Base-by-base conservation (phyloP, 2,329 filamentous ascomycete genomes). In the Annulohypoxylon truncatum region DNA sequence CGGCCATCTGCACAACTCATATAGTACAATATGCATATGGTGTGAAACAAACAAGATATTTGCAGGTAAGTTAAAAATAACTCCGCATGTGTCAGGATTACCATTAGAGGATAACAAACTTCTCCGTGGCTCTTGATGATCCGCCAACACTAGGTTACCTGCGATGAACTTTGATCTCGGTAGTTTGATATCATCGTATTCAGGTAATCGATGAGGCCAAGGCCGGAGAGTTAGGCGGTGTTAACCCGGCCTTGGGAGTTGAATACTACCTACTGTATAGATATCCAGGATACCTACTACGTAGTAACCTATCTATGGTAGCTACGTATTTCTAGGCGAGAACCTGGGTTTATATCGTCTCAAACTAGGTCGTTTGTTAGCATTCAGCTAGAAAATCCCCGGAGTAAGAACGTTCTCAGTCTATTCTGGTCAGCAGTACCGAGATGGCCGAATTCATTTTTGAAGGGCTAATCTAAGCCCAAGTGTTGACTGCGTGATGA, bases 51-150 rank as follows among this genome's bases (percentile, higher is more conserved):
- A 40, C n/a, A 15, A 29, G 24, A 46, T 24, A 46, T 38, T 44
- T 50, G 40, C 28, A 54, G 40, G 28, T 26, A 35, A 29, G 15
- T 57, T 61, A 66, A 66, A 67, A 67, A 64, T 67, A 67, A 57
- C 55, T 46, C 33, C 15, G 28, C n/a, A 38, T 50, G 24, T 60
- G 53, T 67, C 53, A 46, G 46, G 22, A 61, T 61, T 50, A 55
- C 33, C 35, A 64, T 50, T 31, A 51, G 7, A 52, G 40, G 50
- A 48, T 22, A 46, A 18, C 24, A 28, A 65, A 38, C 20, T 38
- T 12, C 47, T 18, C 33, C 20, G 20, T 31, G 31, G 12, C 33
- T 62, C 28, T 33, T 54, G 20, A 42, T 28, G 47, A 47, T 40
- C 26, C 13, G n/a, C 40, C 38, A 29, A 59, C 54, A 47, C 50